A percentile compares a stretch with the other conserved stretches of the same genome.
phyloP scores from a whole-genome alignment of 2,329 filamentous ascomycete species.

The Malbranchea zuffiana region DNA sequence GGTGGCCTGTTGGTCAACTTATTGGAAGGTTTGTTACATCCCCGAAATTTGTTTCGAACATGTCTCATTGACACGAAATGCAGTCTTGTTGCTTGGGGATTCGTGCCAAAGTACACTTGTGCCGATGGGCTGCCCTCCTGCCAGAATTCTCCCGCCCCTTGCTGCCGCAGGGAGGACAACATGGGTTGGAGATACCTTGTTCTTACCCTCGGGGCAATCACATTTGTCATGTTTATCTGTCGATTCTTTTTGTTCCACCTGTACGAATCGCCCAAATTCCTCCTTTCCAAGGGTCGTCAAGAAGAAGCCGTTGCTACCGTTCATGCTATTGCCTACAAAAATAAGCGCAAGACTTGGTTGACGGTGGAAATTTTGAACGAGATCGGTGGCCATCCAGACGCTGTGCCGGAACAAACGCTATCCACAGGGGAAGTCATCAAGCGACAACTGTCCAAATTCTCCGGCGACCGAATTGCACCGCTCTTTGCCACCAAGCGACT shows the following conservation, averaged over 20 bases:
- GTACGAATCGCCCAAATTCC: slow-evolving; percentile 75
- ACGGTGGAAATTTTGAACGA: slow-evolving; percentile 56
- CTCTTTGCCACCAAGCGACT: slow-evolving; percentile 45
- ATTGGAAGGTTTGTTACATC: slow-evolving; percentile 39
- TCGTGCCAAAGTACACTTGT: slow-evolving; percentile 57
- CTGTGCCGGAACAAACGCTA: slow-evolving; percentile 32
- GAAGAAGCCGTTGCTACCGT: slow-evolving; percentile 69
- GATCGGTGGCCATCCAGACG: slow-evolving; percentile 39
- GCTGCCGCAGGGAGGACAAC: slow-evolving; percentile 45
- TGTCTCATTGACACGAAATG: slow-evolving; percentile 4
- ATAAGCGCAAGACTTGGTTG: slow-evolving; percentile 59
- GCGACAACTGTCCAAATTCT: slow-evolving; percentile 55
- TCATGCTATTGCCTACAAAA: slow-evolving; percentile 64
- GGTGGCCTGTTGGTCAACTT: slow-evolving; percentile 78
- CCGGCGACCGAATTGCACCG: slow-evolving; percentile 53
- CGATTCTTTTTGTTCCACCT: slow-evolving; percentile 73
- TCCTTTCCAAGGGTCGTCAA: slow-evolving; percentile 66
- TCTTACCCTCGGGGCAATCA: slow-evolving; percentile 58
- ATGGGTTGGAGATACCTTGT: slow-evolving; percentile 67
- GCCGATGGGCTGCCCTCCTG: slow-evolving; percentile 24
- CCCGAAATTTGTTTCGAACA: background rate
- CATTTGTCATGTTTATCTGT: slow-evolving; percentile 64
- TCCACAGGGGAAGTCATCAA: slow-evolving; percentile 42
- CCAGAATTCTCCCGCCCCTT: slow-evolving; percentile 19
- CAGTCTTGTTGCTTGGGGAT: slow-evolving; percentile 57